Conservation (phyloP, 768 basidiomycete genomes). For the Mycena maculata region DNA sequence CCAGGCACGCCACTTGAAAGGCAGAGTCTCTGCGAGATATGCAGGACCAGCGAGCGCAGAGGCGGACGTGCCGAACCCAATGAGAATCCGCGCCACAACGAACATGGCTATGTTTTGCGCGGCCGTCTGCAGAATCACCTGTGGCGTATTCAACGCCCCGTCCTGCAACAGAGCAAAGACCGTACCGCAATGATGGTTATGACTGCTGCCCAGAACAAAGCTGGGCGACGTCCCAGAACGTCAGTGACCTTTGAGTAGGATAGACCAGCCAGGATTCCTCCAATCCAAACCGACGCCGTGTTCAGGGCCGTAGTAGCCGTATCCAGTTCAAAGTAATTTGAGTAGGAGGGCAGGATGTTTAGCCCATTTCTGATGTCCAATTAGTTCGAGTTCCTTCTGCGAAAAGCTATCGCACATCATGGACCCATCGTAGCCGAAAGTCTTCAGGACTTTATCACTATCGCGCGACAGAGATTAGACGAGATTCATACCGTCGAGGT, state of each 20-base stretch:
- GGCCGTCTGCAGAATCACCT: slow-evolving; percentile 37
- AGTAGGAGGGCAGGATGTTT: slow-evolving; percentile 37
- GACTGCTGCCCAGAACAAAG: slow-evolving; percentile 38
- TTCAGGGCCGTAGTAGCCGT: slow-evolving; percentile 30
- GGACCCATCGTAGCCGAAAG: slow-evolving; percentile 34
- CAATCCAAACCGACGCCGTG: slow-evolving; percentile 39
- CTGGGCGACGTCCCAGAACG: slow-evolving; percentile 35
- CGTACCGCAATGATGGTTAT: slow-evolving; percentile 33
- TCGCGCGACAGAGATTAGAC: neutral
- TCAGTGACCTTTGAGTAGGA: slow-evolving; percentile 39
- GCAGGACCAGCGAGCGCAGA: slow-evolving; percentile 38
- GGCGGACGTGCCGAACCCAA: slow-evolving; percentile 39
- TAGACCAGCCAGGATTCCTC: slow-evolving; percentile 38
- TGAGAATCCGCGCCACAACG: slow-evolving; percentile 37
- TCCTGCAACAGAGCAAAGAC: neutral
- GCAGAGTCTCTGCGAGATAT: slow-evolving; percentile 38
- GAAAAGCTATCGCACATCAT: slow-evolving; percentile 23
- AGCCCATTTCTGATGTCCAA: slow-evolving; percentile 30
- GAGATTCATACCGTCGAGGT: slow-evolving; percentile 25
- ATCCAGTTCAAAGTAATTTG: slow-evolving; percentile 32
- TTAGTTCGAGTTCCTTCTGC: neutral
- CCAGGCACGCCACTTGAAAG: slow-evolving; percentile 38
- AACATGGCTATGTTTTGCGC: slow-evolving; percentile 40
- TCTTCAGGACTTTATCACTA: neutral
- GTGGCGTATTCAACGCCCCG: neutral